A percentile compares a stretch with the other conserved stretches of the same genome.
Evolutionary conservation across 1,284 basidiomycete species (phyloP).

Genomic region (Meira miltonrushii): DNA sequence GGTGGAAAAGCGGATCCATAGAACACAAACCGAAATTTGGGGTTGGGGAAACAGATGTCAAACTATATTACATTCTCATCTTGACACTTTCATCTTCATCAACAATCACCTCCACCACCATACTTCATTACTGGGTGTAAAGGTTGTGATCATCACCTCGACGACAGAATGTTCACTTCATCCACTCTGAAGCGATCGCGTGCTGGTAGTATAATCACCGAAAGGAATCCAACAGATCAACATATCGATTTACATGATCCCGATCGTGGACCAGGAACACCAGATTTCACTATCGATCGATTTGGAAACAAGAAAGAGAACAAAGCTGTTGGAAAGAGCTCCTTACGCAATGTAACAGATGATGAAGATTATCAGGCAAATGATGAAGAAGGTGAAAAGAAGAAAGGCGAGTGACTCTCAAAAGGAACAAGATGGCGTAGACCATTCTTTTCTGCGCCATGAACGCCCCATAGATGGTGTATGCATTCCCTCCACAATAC

Average conservation of each 20-base stretch:
- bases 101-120: too few relatives aligned
- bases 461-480: too few relatives aligned
- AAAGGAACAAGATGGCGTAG: not conserved
- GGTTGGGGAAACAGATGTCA: too few relatives aligned
- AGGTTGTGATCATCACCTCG: too few relatives aligned
- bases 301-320: slow-evolving; percentile 1
- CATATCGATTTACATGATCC: not conserved
- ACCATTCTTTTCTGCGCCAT: too few relatives aligned
- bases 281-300: slow-evolving; percentile 2
- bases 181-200: too few relatives aligned
- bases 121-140: too few relatives aligned
- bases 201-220: not conserved
- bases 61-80: too few relatives aligned
- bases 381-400: not conserved
- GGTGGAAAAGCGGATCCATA: too few relatives aligned
- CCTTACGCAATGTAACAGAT: not conserved
- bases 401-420: not conserved
- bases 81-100: too few relatives aligned
- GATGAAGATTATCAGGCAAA: not conserved
- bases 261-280: slow-evolving; percentile 4
- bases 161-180: too few relatives aligned
- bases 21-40: too few relatives aligned
- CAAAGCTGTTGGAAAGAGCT: not conserved
- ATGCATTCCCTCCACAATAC: not conserved
- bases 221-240: not conserved